Percentiles rank a stretch among this genome's conserved stretches.
These are phyloP conservation scores for Citrus inodora DNA, from an alignment of 345 rosid species.

Conservation along the genomic window DNA sequence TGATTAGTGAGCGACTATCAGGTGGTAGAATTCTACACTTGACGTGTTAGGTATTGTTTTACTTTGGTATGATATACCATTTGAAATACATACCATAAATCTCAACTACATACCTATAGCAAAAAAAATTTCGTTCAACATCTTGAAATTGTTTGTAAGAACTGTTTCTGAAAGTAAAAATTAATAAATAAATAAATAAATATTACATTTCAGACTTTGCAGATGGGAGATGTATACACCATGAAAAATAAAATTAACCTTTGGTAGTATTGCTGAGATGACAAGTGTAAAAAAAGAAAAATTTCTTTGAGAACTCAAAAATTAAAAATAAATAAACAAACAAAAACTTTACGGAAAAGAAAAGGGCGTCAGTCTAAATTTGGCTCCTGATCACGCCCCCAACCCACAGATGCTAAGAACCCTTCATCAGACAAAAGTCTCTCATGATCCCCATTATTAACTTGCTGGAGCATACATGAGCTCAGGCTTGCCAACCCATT, in stretches of 20 bases:
- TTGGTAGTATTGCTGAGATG: not conserved
- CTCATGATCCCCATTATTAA: slow-evolving; percentile 18
- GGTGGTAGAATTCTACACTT: no score
- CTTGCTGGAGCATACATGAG: slow-evolving; percentile 19
- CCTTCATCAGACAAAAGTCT: slow-evolving; percentile 39
- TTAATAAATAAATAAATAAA: no score
- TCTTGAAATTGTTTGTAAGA: not conserved
- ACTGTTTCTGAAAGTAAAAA: not conserved
- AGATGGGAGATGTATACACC: not conserved
- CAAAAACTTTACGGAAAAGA: not conserved
- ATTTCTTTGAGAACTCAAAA: not conserved
- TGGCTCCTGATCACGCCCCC: slow-evolving; percentile 19
- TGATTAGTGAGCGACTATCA: no score
- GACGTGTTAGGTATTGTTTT: no score
- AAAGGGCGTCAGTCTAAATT: slow-evolving; percentile 8
- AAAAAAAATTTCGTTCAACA: not conserved
- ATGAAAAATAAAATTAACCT: not conserved
- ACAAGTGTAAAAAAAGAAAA: not conserved
- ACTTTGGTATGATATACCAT: no score
- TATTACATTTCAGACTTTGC: not conserved
- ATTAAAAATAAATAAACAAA: not conserved
- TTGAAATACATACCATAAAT: no score
- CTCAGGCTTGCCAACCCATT: slow-evolving; percentile 23
- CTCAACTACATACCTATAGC: no score
- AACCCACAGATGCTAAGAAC: slow-evolving; percentile 32